Conservation (phyloP, 331 rosid genomes). For the Quercus tomentella region DNA sequence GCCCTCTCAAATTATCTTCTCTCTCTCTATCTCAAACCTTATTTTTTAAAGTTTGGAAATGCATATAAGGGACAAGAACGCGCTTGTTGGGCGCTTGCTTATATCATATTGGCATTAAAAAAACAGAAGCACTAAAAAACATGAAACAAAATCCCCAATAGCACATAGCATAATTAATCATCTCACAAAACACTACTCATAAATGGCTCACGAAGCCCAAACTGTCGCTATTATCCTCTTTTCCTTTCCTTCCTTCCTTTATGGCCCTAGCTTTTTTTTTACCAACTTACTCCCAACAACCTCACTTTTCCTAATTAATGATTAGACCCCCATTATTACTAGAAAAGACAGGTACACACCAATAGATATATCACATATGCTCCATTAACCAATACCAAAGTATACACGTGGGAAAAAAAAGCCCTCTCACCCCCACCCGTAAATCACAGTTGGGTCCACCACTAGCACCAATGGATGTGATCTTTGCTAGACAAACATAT, state of each 20-base stretch:
- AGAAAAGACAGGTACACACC: slow-evolving; percentile 12
- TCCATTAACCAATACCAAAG: not conserved
- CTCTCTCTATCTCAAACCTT: not conserved
- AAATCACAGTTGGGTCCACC: slow-evolving; percentile 9
- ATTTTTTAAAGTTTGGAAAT: not conserved
- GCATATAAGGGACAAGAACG: not conserved
- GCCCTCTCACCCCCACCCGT: slow-evolving; percentile 1
- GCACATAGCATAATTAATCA: slow-evolving; percentile 6
- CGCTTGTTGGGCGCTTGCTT: not conserved
- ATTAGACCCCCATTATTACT: slow-evolving; percentile 31
- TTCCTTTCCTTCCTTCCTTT: not conserved
- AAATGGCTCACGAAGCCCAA: slow-evolving; percentile 26
- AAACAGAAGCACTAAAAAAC: not conserved
- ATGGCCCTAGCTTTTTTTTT: not conserved
- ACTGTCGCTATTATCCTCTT: slow-evolving; percentile 19
- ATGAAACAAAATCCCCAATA: slow-evolving; percentile 17
- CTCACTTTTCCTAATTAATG: slow-evolving; percentile 27
- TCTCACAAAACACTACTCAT: slow-evolving; percentile 28
- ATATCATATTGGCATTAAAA: not conserved
- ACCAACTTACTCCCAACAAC: slow-evolving; percentile 12
- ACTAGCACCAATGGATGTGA: slow-evolving; percentile 11
- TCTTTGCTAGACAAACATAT: not conserved
- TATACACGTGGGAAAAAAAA: slow-evolving; percentile 13
- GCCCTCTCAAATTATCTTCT: not conserved
- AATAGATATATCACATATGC: not conserved